A percentile compares a stretch with the other conserved stretches of the same genome.
These are phyloP conservation scores for Eucalyptus albens DNA, from an alignment of 345 rosid species.

Conservation along the genomic window DNA sequence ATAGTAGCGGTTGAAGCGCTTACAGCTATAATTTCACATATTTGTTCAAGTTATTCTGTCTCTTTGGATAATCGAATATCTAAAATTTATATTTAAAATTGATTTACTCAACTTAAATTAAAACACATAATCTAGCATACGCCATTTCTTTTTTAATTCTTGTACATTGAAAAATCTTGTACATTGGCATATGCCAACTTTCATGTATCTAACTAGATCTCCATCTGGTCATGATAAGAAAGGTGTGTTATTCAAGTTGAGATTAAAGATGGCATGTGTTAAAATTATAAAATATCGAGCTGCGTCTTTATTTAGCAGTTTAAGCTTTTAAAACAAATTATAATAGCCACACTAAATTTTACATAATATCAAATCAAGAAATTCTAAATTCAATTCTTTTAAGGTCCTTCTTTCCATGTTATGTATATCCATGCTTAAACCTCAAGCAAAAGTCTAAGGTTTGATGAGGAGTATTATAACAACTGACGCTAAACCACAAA, in stretches of 20 bases:
- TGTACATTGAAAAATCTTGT: too few relatives aligned
- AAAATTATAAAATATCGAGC: not conserved
- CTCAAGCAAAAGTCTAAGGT: not conserved
- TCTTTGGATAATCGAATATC: not conserved
- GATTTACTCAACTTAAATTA: too few relatives aligned
- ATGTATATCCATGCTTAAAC: not conserved
- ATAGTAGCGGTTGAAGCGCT: not conserved
- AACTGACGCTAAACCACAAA: not conserved
- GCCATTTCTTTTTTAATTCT: too few relatives aligned
- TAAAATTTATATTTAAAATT: too few relatives aligned
- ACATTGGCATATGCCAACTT: too few relatives aligned
- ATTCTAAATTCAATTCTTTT: not conserved
- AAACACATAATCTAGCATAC: too few relatives aligned
- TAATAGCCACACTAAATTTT: not conserved
- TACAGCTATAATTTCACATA: not conserved
- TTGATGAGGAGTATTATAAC: not conserved
- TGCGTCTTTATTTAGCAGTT: not conserved
- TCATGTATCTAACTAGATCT: too few relatives aligned
- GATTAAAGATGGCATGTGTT: not conserved
- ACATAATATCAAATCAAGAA: too few relatives aligned
- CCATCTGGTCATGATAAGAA: too few relatives aligned
- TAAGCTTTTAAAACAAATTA: not conserved
- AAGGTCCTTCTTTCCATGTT: not conserved
- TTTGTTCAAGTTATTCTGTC: rapidly evolving
- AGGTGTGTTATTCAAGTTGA: too few relatives aligned